Percentiles rank a stretch among this genome's conserved stretches.
Evolutionary conservation across 345 rosid genomes (phyloP).

Genomic region (Leavenworthia alabamica): DNA sequence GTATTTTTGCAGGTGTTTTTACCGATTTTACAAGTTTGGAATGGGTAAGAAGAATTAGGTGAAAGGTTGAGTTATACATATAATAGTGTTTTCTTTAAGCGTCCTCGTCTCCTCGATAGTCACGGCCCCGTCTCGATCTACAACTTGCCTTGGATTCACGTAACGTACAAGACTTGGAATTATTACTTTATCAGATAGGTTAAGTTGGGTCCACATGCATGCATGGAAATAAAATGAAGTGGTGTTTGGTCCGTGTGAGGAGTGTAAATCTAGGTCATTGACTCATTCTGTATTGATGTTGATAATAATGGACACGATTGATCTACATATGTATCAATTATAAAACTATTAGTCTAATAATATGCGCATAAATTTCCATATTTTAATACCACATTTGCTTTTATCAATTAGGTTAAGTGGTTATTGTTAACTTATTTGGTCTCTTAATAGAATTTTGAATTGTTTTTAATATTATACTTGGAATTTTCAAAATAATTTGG

Average conservation of each 20-base stretch:
- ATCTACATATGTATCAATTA: not conserved
- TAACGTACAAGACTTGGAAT: conserved; percentile 23
- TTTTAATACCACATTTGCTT: not conserved
- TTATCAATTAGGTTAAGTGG: too few relatives aligned
- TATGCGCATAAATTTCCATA: not conserved
- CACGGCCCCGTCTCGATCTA: conserved; percentile 28
- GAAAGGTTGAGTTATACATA: conserved; percentile 4
- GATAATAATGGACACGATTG: not conserved
- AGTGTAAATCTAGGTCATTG: too few relatives aligned
- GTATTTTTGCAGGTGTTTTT: too few relatives aligned
- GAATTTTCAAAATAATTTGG: too few relatives aligned
- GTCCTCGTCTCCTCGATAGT: conserved; percentile 24
- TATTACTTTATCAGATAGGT: conserved; percentile 30
- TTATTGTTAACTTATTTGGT: too few relatives aligned
- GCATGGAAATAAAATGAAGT: conserved; percentile 17
- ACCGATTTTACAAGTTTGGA: conserved; percentile 23
- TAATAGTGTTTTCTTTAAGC: conserved; percentile 4
- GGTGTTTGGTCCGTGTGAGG: too few relatives aligned
- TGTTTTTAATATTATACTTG: too few relatives aligned
- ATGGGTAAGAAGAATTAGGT: conserved; percentile 29
- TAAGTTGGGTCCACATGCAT: conserved; percentile 26
- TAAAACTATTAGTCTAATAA: not conserved
- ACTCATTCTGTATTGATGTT: not conserved
- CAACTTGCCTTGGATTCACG: conserved; percentile 33
- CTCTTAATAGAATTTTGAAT: too few relatives aligned